Conservation (phyloP, 2,329 filamentous ascomycete genomes). For the Clarireedia homoeocarpa region DNA sequence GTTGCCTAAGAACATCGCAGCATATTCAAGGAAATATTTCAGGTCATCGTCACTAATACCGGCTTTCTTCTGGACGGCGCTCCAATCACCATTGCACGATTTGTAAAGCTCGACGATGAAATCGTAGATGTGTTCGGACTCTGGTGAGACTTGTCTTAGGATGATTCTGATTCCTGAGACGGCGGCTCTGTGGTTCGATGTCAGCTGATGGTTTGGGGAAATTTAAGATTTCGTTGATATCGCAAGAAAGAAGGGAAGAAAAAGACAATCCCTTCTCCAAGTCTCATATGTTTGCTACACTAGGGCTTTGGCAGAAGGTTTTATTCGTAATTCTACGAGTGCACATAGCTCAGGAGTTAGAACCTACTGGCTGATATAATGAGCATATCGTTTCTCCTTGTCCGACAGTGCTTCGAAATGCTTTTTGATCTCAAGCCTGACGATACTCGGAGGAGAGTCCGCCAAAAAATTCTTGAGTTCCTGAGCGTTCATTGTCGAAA, state of each 20-base stretch:
- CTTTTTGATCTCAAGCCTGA: conserved; percentile 81
- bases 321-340: background rate
- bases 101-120: conserved; percentile 68
- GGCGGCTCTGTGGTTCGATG: conserved; percentile 48
- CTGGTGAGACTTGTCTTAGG: conserved; percentile 73
- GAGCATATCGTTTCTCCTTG: conserved; percentile 81
- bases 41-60: conserved; percentile 57
- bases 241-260: too few relatives aligned
- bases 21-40: conserved; percentile 66
- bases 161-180: conserved; percentile 72
- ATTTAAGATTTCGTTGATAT: background rate
- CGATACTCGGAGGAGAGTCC: conserved; percentile 82
- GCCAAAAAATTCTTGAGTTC: conserved; percentile 74
- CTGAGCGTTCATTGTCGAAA: conserved; percentile 44
- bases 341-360: background rate
- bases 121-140: conserved; percentile 75
- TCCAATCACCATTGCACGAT: conserved; percentile 62
- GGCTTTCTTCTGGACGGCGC: conserved; percentile 54
- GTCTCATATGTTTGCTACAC: too few relatives aligned
- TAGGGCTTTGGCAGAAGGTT: too few relatives aligned
- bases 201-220: conserved; percentile 1
- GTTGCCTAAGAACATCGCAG: conserved; percentile 66
- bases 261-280: too few relatives aligned
- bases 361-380: conserved; percentile 72
- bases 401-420: conserved; percentile 76